A percentile compares a stretch with the other conserved stretches of the same genome.
Conservation (phyloP, 78 protist species). For the Monocercomonoides exilis region DNA sequence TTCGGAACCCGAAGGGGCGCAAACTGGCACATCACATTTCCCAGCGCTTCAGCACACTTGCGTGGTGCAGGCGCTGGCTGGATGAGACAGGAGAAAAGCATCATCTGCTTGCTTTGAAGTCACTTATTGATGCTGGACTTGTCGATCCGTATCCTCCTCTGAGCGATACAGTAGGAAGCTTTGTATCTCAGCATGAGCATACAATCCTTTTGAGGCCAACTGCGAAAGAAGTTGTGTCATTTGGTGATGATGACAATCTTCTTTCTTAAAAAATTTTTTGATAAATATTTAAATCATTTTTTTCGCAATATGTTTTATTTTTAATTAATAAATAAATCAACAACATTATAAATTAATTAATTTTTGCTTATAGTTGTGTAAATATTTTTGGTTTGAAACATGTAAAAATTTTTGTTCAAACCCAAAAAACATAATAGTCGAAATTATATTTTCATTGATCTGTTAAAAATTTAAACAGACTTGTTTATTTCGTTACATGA, state of each 20-base stretch:
- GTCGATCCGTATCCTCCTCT: conserved; percentile 6
- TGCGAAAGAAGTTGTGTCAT: neutral
- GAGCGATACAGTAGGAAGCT: neutral
- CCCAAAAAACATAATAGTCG: too few relatives aligned
- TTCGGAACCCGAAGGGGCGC: neutral
- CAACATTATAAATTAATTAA: too few relatives aligned
- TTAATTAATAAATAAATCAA: too few relatives aligned
- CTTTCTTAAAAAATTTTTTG: too few relatives aligned
- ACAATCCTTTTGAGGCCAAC: conserved; percentile 2
- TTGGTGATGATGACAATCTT: neutral
- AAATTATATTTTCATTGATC: too few relatives aligned
- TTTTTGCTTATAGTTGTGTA: too few relatives aligned
- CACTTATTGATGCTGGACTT: neutral
- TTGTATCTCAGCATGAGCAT: conserved; percentile 14
- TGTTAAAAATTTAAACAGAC: too few relatives aligned
- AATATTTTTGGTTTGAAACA: too few relatives aligned
- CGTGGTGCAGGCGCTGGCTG: neutral
- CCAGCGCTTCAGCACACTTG: neutral
- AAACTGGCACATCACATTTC: neutral
- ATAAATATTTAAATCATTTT: too few relatives aligned
- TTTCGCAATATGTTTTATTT: too few relatives aligned
- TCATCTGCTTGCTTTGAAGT: neutral
- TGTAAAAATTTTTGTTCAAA: too few relatives aligned
- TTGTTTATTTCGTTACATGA: too few relatives aligned
- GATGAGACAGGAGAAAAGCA: neutral